Percentiles rank a stretch among this genome's conserved stretches.
phyloP scores from a whole-genome alignment of 805 yeast genomes.

The Saccharomycodes ludwigii region DNA sequence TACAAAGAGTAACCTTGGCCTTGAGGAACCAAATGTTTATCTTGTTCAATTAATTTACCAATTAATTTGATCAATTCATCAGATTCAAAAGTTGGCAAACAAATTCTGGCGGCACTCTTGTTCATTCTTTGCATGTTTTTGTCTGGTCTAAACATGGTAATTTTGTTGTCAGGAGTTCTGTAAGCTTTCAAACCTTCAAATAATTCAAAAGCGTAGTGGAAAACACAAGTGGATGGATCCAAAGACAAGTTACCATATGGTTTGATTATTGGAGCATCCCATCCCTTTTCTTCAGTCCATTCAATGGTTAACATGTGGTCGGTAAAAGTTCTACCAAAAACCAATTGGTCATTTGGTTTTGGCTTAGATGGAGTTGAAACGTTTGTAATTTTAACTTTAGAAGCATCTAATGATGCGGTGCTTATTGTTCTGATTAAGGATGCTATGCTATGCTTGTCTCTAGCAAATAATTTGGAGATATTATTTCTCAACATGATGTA shows the following conservation, averaged over 20 bases:
- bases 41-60: conserved; percentile 63
- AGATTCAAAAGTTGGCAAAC: conserved; percentile 75
- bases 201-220: conserved; percentile 90
- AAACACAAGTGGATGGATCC: conserved; percentile 83
- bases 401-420: conserved; percentile 44
- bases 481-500: no score
- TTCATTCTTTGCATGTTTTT: conserved; percentile 89
- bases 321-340: conserved; percentile 68
- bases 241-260: conserved; percentile 69
- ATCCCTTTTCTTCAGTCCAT: conserved; percentile 68
- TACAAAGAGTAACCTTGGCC: conserved; percentile 86
- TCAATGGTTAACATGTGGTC: conserved; percentile 80
- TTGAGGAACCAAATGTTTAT: conserved; percentile 67
- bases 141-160: conserved; percentile 83
- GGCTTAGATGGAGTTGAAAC: conserved; percentile 39
- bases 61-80: conserved; percentile 67
- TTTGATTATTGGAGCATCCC: conserved; percentile 80
- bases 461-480: no score
- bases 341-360: conserved; percentile 48
- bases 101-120: conserved; percentile 76
- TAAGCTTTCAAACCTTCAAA: conserved; percentile 97
- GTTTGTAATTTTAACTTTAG: conserved; percentile 39
- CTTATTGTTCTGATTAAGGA: no score
- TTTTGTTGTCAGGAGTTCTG: conserved; percentile 43
- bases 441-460: no score